Evolutionary conservation across 164 flowering plant genomes (phyloP).

Genomic region (Magnolia kwangsiensis): DNA sequence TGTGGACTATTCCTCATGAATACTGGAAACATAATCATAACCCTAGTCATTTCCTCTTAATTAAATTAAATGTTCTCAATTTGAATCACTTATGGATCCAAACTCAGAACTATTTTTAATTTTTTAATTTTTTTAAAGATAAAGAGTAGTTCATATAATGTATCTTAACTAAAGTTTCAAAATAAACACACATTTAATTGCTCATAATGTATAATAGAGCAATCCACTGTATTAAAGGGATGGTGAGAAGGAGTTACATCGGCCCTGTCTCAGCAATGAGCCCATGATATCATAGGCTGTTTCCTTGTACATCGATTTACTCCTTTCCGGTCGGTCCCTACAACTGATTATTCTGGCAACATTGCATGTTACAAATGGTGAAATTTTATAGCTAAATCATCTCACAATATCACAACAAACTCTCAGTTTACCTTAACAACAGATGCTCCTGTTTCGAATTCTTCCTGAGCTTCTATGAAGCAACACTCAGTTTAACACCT

Average conservation of each 20-base stretch:
- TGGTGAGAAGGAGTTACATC: slow-evolving; percentile 37
- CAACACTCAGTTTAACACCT: slow-evolving; percentile 96
- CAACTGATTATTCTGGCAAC: slow-evolving; percentile 11
- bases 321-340: slow-evolving; percentile 97
- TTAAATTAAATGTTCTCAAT: too few relatives aligned
- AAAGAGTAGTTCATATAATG: not conserved
- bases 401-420: not conserved
- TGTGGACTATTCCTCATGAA: too few relatives aligned
- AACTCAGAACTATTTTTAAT: too few relatives aligned
- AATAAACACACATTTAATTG: too few relatives aligned
- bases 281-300: slow-evolving; percentile 80
- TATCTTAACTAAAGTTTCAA: not conserved
- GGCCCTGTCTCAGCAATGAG: slow-evolving; percentile 90
- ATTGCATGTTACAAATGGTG: not conserved
- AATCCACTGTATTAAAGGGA: not conserved
- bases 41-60: too few relatives aligned
- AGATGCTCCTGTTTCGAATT: slow-evolving; percentile 99
- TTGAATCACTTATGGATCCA: too few relatives aligned
- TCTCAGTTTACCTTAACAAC: slow-evolving; percentile 72
- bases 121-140: too few relatives aligned
- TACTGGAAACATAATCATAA: too few relatives aligned
- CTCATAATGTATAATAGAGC: not conserved
- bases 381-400: not conserved
- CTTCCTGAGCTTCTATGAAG: slow-evolving; percentile 97
- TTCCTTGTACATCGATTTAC: slow-evolving; percentile 98